Conservation (phyloP, 1,284 basidiomycete genomes). For the Trichosporon sp. region DNA sequence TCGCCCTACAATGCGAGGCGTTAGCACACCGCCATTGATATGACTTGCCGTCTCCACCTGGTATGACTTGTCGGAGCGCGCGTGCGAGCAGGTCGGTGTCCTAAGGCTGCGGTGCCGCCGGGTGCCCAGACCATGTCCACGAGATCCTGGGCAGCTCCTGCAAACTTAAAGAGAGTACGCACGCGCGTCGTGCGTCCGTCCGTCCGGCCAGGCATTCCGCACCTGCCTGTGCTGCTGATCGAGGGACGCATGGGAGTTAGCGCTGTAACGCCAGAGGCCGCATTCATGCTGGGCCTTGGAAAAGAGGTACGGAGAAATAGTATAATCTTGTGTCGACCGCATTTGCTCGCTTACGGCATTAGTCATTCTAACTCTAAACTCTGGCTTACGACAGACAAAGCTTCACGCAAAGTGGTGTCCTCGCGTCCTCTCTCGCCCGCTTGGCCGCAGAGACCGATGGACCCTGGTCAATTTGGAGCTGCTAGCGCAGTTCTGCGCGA, state of each 20-base stretch:
- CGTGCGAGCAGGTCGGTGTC: neutral
- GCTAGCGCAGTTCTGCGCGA: neutral
- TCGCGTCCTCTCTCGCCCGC: too few relatives aligned
- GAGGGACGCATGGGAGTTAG: neutral
- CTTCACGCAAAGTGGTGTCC: neutral
- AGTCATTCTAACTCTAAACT: neutral
- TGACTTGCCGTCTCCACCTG: neutral
- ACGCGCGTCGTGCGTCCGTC: neutral
- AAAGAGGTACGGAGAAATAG: neutral
- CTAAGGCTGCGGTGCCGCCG: neutral
- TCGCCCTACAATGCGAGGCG: neutral
- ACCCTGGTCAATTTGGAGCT: neutral
- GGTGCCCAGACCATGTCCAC: too few relatives aligned
- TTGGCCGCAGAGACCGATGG: too few relatives aligned
- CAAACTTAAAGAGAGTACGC: neutral
- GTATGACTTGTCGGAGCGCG: neutral
- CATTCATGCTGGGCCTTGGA: neutral
- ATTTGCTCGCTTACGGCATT: neutral
- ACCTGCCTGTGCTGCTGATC: neutral
- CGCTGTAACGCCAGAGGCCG: neutral
- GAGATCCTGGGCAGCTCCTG: neutral
- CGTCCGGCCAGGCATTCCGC: neutral
- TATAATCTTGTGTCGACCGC: neutral
- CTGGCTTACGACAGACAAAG: neutral
- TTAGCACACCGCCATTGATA: neutral